These are phyloP conservation scores for Phialophora expanda DNA, from an alignment of 2,329 filamentous ascomycete species.

Conservation along the genomic window DNA sequence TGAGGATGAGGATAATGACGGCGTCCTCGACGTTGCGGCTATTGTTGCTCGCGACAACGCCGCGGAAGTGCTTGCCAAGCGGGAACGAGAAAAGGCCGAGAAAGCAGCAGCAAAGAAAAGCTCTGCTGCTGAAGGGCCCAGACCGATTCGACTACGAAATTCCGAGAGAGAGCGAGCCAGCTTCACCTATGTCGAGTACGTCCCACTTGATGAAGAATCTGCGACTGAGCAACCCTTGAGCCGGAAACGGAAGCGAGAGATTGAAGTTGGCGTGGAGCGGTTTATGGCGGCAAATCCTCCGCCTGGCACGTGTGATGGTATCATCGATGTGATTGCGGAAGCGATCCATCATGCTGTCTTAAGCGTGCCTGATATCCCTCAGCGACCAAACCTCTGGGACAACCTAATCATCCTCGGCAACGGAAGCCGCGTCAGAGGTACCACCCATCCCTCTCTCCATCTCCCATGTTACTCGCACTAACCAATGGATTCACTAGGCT, in stretches of 20 bases:
- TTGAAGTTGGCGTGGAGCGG: slow-evolving; percentile 67
- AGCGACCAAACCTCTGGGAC: slow-evolving; percentile 88
- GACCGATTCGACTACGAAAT: slow-evolving; percentile 61
- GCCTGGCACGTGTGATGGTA: slow-evolving; percentile 57
- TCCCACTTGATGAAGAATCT: slow-evolving; percentile 58
- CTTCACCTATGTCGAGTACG: slow-evolving; percentile 67
- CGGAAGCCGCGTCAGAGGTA: slow-evolving; percentile 70
- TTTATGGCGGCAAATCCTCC: slow-evolving; percentile 61
- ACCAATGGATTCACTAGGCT: slow-evolving; percentile 64
- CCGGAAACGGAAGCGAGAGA: slow-evolving; percentile 57
- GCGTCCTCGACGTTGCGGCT: slow-evolving; percentile 67
- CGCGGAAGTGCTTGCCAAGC: slow-evolving; percentile 65
- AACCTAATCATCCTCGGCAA: slow-evolving; percentile 90
- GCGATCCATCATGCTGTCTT: slow-evolving; percentile 84
- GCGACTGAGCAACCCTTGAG: slow-evolving; percentile 58
- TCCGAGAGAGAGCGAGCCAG: slow-evolving; percentile 63
- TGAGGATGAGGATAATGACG: slow-evolving; percentile 61
- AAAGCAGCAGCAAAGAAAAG: slow-evolving; percentile 60
- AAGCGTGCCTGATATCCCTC: slow-evolving; percentile 80
- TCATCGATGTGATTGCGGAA: slow-evolving; percentile 82
- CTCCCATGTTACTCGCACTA: slow-evolving; percentile 45
- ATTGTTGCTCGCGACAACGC: slow-evolving; percentile 69
- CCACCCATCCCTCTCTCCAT: slow-evolving; percentile 22
- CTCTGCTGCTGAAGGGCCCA: slow-evolving; percentile 52
- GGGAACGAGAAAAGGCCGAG: slow-evolving; percentile 67